Conservation (phyloP, 106 monocot species). For the Posidonia australis region DNA sequence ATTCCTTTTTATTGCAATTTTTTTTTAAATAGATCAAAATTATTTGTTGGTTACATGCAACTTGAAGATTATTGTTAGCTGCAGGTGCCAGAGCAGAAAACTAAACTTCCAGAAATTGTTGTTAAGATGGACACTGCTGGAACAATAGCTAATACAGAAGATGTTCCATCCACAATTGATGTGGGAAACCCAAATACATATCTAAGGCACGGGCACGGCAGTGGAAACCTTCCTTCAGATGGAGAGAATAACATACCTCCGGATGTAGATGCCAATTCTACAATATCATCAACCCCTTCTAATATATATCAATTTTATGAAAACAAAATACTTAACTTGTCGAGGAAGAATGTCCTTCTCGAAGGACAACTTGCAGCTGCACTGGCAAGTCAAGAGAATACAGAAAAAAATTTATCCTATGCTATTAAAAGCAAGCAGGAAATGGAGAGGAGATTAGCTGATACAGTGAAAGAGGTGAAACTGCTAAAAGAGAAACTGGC, state of each 20-base stretch:
- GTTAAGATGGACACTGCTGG: slow-evolving; percentile 30
- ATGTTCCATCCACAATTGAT: background rate
- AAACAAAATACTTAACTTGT: slow-evolving; percentile 43
- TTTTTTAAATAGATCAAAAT: no score
- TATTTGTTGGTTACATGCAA: background rate
- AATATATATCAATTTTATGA: slow-evolving; percentile 51
- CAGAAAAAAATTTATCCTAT: slow-evolving; percentile 53
- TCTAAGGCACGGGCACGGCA: slow-evolving; percentile 22
- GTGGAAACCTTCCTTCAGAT: slow-evolving; percentile 1
- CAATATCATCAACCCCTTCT: slow-evolving; percentile 31
- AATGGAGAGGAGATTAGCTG: slow-evolving; percentile 46
- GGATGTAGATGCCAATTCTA: slow-evolving; percentile 25
- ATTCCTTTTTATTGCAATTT: no score
- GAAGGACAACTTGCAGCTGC: slow-evolving; percentile 54
- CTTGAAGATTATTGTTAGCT: background rate
- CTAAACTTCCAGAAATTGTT: slow-evolving; percentile 20
- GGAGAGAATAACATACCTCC: slow-evolving; percentile 10
- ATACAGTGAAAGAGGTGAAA: slow-evolving; percentile 55
- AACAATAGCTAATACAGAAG: slow-evolving; percentile 16
- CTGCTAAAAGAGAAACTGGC: slow-evolving; percentile 77
- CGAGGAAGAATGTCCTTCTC: slow-evolving; percentile 37
- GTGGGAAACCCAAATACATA: slow-evolving; percentile 14
- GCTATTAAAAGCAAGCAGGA: slow-evolving; percentile 46
- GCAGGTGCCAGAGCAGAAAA: slow-evolving; percentile 20
- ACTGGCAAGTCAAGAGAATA: slow-evolving; percentile 37